A percentile compares a stretch with the other conserved stretches of the same genome.
phyloP scores from a whole-genome alignment of 768 basidiomycete genomes.

The Naganishia vaughanmartiniae region DNA sequence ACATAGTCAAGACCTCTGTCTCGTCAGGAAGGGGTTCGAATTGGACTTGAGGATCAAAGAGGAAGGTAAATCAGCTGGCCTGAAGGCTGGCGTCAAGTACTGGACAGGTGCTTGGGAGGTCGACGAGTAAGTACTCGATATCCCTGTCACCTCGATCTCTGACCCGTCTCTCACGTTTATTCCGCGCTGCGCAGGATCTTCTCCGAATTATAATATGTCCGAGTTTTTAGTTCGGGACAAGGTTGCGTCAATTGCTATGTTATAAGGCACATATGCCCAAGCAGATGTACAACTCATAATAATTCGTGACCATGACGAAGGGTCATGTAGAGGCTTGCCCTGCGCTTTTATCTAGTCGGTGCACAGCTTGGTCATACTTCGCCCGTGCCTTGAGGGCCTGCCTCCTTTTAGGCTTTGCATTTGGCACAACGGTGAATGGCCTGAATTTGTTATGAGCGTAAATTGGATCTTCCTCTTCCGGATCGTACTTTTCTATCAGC shows the following conservation, averaged over 20 bases:
- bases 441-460: slow-evolving; percentile 25
- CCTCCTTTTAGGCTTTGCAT: background rate
- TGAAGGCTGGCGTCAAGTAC: slow-evolving; percentile 70
- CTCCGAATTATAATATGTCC: slow-evolving; percentile 8
- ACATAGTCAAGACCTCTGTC: slow-evolving; percentile 73
- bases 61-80: slow-evolving; percentile 65
- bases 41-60: slow-evolving; percentile 72
- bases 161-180: background rate
- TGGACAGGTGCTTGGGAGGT: slow-evolving; percentile 98
- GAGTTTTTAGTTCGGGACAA: background rate
- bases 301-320: background rate
- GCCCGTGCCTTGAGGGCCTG: slow-evolving; percentile 10
- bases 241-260: background rate
- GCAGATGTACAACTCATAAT: background rate
- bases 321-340: background rate
- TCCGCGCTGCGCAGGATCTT: background rate
- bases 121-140: slow-evolving; percentile 61
- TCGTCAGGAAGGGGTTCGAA: slow-evolving; percentile 75
- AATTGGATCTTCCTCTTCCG: slow-evolving; percentile 17
- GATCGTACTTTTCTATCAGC: slow-evolving; percentile 39
- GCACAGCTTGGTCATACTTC: background rate
- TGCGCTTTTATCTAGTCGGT: background rate
- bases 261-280: background rate
- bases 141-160: background rate
- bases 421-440: background rate